Evolutionary conservation across 306 rosid species (phyloP), one percentile per base, ranked within the genome.

Genomic region (Bauhinia variegata): DNA sequence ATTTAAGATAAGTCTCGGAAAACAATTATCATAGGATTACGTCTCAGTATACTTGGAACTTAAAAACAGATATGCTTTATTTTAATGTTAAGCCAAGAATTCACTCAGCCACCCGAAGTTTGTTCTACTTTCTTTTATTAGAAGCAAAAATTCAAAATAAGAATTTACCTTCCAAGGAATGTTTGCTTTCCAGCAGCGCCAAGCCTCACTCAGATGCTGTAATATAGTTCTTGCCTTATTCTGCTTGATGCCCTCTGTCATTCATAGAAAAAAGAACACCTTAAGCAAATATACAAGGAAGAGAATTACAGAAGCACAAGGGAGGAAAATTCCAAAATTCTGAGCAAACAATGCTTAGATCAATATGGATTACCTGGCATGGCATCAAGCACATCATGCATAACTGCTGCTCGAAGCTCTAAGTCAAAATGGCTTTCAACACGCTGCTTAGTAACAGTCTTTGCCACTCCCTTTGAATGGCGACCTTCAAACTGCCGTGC

Each of bases 171-270:
- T 90, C 99, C 99, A 95, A 46, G 99, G 99, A 82, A 95, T 95
- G 75, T 95, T 95, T 50, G 99, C 99, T 73, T 90, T 95, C 99
- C 99, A 95, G 62, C 99, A 95, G 12, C 99, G 92, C 99, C 99
- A 95, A 3, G 99, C 99, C 82, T 95, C 99, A 80, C 99, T 95
- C 76, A 95, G 71, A 83, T 95, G 99, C 68, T 95, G 99, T 85
- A 95, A 83, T 46, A 95, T 95, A 19, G 96, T 90, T 60, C 97
- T 87, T 51, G 99, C 99, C 79, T 95, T 90, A 51, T 95, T 95
- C 80, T 90, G 99, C 86, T 90, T 95, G 28, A 95, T 95, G 31
- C 99, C 99, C 95, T 95, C 99, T 89, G 83, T 63, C 67, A 36
- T 61, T 68, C 39, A 73, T n/a, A 28, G 17, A 11, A 23, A 1